Base-by-base conservation (phyloP, 495 filamentous ascomycete genomes). In the Penicillium herquei region DNA sequence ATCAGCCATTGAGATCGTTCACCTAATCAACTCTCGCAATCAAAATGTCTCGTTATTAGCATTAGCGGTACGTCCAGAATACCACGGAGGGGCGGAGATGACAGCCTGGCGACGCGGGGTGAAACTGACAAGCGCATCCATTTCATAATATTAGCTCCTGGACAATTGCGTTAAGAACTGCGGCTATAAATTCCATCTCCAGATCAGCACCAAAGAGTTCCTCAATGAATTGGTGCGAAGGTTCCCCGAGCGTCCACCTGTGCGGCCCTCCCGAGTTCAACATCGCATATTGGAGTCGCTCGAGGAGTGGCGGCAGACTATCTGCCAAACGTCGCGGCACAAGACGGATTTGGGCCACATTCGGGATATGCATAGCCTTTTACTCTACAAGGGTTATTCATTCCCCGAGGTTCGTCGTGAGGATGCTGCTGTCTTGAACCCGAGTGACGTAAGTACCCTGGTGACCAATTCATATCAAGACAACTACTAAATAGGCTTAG, bases 121-220 rank as follows among this genome's bases (percentile, higher is more conserved):
- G 54, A 16, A 39, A 55, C 67, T 74, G 51, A 74, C 69, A 37
- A 32, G 14, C 26, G 35, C 49, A 37, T 37, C 30, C 26, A 42
- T 39, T 37, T 40, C 57, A n/a, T 12, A 48, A n/a, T 35, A 48
- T 49, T 68, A 87, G 82, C 85, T 98, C 50, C 87, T 98, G 66
- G 94, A 98, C 68, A 98, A 98, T 46, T 98, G 92, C 71, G 94
- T 97, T 70, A 98, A 98, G 76, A 98, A 98, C 72, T 98, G 94
- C 84, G 94, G 94, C 63, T 98, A 98, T 73, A 91, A 95, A 14
- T 98, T 98, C 72, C 94, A 98, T 57, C 86, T 98, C 39, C 94
- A 98, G 74, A 97, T 98, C 70, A 90, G 88, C 70, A 98, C 94
- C 53, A 98, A 98, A 70, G 94, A 98, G 63, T 98, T 98, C 65